phyloP scores from a whole-genome alignment of 2,329 filamentous ascomycete genomes.

The Colletotrichum sublineola region DNA sequence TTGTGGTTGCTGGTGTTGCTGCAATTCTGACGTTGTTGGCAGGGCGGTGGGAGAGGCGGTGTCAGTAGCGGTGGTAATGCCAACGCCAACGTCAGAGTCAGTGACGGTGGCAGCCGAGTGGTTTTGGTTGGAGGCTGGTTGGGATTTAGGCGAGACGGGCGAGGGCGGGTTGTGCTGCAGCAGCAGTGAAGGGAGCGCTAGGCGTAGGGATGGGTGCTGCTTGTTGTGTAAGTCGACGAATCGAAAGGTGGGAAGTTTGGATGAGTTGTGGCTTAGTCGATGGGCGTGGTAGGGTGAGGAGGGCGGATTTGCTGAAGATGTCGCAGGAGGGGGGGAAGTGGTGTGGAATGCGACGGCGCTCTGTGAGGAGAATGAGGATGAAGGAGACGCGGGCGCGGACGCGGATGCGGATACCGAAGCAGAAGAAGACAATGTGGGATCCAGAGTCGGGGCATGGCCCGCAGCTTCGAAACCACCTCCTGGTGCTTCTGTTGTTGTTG shows the following conservation, averaged over 20 bases:
- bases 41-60: slow-evolving; percentile 22
- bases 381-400: slow-evolving; percentile 36
- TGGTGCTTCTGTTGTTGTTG: slow-evolving; percentile 13
- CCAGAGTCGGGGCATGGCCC: slow-evolving; percentile 40
- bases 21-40: slow-evolving; percentile 40
- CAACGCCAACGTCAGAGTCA: slow-evolving; percentile 12
- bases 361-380: slow-evolving; percentile 36
- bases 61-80: slow-evolving; percentile 21
- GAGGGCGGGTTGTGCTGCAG: slow-evolving; percentile 56
- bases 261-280: slow-evolving; percentile 67
- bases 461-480: slow-evolving; percentile 39
- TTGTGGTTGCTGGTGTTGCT: slow-evolving; percentile 26
- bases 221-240: slow-evolving; percentile 63
- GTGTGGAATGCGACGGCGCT: slow-evolving; percentile 31
- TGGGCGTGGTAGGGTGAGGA: slow-evolving; percentile 57
- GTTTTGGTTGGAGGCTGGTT: slow-evolving; percentile 46
- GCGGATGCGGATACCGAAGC: slow-evolving; percentile 33
- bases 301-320: slow-evolving; percentile 37
- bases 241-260: slow-evolving; percentile 68
- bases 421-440: slow-evolving; percentile 40
- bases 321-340: slow-evolving; percentile 16
- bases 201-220: slow-evolving; percentile 49
- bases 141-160: slow-evolving; percentile 54
- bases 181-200: slow-evolving; percentile 47
- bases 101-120: slow-evolving; percentile 33